Percentiles rank a stretch among this genome's conserved stretches.
These are phyloP conservation scores for Testicularia cyperi DNA, from an alignment of 1,284 basidiomycete genomes.

Conservation along the genomic window DNA sequence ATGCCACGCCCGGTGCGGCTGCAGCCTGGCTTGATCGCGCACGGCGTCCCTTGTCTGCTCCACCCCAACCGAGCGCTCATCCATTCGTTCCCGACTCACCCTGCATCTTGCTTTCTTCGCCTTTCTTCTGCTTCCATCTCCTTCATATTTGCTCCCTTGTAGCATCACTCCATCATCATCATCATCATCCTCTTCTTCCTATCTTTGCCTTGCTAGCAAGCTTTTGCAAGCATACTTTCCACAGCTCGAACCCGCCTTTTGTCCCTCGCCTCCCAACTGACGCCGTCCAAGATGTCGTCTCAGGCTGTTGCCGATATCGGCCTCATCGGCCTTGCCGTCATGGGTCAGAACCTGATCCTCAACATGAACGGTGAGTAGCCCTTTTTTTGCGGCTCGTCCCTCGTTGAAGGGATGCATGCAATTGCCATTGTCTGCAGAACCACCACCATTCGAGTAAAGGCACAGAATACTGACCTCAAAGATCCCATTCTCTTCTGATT, in stretches of 20 bases:
- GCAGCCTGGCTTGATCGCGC: too few relatives aligned
- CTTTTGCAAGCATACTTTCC: slow-evolving; percentile 35
- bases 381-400: neutral
- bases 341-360: slow-evolving; percentile 60
- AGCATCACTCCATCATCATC: slow-evolving; percentile 4
- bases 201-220: slow-evolving; percentile 12
- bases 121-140: neutral
- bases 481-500: neutral
- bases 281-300: slow-evolving; percentile 37
- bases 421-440: too few relatives aligned
- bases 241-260: slow-evolving; percentile 21
- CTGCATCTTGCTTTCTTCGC: neutral
- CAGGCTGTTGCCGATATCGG: slow-evolving; percentile 57
- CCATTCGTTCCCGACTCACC: slow-evolving; percentile 22
- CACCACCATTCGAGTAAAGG: too few relatives aligned
- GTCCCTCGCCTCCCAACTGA: slow-evolving; percentile 30
- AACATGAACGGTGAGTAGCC: slow-evolving; percentile 60
- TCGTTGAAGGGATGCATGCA: too few relatives aligned
- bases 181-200: too few relatives aligned
- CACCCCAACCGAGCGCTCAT: neutral
- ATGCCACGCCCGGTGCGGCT: too few relatives aligned
- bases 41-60: too few relatives aligned
- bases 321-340: slow-evolving; percentile 60
- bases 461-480: slow-evolving; percentile 5
- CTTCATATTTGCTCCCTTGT: slow-evolving; percentile 8